Evolutionary conservation across 1,139 yeast species (phyloP), one percentile per base, ranked within the genome.

Genomic region (Zygoascus meyerae): DNA sequence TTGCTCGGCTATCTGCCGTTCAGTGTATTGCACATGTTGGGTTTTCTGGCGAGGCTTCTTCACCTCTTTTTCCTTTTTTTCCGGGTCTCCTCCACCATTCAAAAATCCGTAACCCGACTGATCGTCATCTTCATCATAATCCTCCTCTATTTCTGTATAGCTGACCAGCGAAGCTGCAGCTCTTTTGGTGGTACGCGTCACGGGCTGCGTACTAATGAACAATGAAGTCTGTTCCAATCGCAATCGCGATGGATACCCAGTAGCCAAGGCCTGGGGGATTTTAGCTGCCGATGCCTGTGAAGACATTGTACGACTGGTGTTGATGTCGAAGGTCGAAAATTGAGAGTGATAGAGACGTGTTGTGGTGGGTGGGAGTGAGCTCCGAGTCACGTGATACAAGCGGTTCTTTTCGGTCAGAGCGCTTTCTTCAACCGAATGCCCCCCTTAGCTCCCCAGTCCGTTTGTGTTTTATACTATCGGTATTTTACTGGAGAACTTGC

Each of bases 121-220:
- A 40, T 72, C 76, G 35, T 81, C 86, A 42, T 82, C 86, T 49
- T 79, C 77, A 51, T 86, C 95, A 52, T 76, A 78, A 58, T 85
- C 95, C 52, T 81, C 84, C 65, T 81, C 87, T 47, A 75, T 65
- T 57, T 89, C 97, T 0, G 96, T 92, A 60, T 89, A 90, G 63
- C 85, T 87, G 46, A 87, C 79, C 44, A 81, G 83, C 45, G 79
- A 53, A 2, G 60, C 55, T 12, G 76, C 71, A 3, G 89, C 81
- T 57, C 97, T 75, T 61, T 87, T 87, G 33, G 89, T 84, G 35
- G 84, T 75, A 54, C 96, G 76, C 6, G 87, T 79, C 2, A 83
- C 81, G 2, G 90, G 87, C 4, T 85, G 83, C n/a, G 68, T 61
- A 2, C 87, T 77, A 42, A 83, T 74, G 52, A 83, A 77, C 38